A percentile compares a stretch with the other conserved stretches of the same genome.
phyloP scores from a whole-genome alignment of 257 asterid species.

The Plantago ovata region DNA sequence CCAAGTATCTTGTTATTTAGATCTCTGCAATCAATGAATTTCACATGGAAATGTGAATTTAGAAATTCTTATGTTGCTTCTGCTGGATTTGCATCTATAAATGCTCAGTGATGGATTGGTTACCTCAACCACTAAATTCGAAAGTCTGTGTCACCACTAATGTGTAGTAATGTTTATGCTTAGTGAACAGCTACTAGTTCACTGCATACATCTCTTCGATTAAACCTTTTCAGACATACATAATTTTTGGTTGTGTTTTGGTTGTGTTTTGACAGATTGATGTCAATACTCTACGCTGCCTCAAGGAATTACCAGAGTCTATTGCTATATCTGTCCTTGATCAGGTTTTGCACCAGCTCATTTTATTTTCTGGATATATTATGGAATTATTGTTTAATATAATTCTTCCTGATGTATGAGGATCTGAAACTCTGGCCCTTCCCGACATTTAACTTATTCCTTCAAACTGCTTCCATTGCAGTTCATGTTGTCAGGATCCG shows the following conservation, averaged over 20 bases:
- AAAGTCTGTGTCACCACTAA: neutral
- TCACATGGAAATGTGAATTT: too few relatives aligned
- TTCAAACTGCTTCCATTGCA: constrained; percentile 27
- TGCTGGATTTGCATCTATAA: too few relatives aligned
- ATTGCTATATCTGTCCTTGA: constrained; percentile 79
- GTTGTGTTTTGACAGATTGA: constrained; percentile 58
- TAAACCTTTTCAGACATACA: constrained; percentile 8
- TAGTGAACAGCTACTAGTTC: constrained; percentile 1
- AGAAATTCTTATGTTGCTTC: too few relatives aligned
- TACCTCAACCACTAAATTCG: too few relatives aligned
- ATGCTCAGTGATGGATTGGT: too few relatives aligned
- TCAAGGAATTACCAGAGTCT: constrained; percentile 70
- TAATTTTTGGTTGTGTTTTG: too few relatives aligned
- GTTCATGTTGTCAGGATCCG: constrained; percentile 86
- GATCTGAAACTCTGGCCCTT: constrained; percentile 7
- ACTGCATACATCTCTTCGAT: constrained; percentile 7
- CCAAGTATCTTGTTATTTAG: too few relatives aligned
- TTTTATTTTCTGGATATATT: constrained; percentile 6
- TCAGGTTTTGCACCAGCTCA: constrained; percentile 53
- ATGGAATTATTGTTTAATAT: neutral
- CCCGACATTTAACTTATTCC: neutral
- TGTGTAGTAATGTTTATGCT: neutral
- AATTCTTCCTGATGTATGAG: constrained; percentile 10
- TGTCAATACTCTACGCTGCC: constrained; percentile 48
- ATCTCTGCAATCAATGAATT: too few relatives aligned